phyloP scores from a whole-genome alignment of 2,329 filamentous ascomycete species.

The Verticillium isaacii region DNA sequence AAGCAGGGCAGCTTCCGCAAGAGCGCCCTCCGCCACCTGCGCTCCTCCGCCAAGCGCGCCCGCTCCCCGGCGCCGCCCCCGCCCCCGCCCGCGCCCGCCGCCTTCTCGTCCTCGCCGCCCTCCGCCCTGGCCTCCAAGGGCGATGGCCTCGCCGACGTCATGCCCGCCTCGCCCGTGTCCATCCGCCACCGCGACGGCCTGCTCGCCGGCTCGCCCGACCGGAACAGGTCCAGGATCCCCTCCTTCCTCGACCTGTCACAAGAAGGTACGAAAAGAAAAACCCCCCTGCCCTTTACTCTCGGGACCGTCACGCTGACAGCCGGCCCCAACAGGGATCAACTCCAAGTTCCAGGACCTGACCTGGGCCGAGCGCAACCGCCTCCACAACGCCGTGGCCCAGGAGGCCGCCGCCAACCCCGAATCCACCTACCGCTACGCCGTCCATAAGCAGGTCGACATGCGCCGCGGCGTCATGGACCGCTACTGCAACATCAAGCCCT shows the following conservation, averaged over 20 bases:
- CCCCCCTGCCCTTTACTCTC: background rate
- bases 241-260: slow-evolving; percentile 31
- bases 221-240: slow-evolving; percentile 24
- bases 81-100: slow-evolving; percentile 17
- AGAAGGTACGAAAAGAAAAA: slow-evolving; percentile 23
- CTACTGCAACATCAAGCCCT: slow-evolving; percentile 87
- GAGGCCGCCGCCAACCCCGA: slow-evolving; percentile 20
- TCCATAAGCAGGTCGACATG: slow-evolving; percentile 28
- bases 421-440: slow-evolving; percentile 8
- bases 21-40: slow-evolving; percentile 39
- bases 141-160: background rate
- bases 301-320: slow-evolving; percentile 24
- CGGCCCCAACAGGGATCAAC: slow-evolving; percentile 28
- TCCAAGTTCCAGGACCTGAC: slow-evolving; percentile 48
- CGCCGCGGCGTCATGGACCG: slow-evolving; percentile 57
- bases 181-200: slow-evolving; percentile 7
- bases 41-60: slow-evolving; percentile 41
- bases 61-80: slow-evolving; percentile 30
- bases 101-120: slow-evolving; percentile 9
- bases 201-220: background rate
- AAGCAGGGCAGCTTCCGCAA: slow-evolving; percentile 23
- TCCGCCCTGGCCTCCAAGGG: slow-evolving; percentile 7
- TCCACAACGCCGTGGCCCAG: slow-evolving; percentile 34
- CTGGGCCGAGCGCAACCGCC: slow-evolving; percentile 47
- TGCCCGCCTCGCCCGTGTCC: slow-evolving; percentile 10